Evolutionary conservation across 176 grass and related monocot species (phyloP).

Genomic region (Echinochloa phyllopogon): DNA sequence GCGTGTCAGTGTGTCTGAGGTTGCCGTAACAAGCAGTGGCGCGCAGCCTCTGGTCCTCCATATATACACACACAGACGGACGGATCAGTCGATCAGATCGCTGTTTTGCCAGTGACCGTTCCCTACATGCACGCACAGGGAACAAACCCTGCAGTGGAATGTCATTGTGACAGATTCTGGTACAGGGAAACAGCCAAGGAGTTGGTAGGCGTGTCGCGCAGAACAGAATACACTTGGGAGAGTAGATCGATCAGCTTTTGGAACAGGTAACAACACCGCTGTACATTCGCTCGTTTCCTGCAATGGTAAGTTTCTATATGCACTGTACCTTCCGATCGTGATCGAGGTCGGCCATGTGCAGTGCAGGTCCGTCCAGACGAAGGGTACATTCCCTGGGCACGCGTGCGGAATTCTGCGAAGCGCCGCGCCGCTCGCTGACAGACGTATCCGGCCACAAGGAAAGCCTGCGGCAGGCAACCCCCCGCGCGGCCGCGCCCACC

Average conservation of each 20-base stretch:
- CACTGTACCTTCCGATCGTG: no score
- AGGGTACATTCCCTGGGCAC: slow-evolving; percentile 1
- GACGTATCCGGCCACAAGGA: not conserved
- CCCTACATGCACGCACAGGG: not conserved
- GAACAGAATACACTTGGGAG: slow-evolving; percentile 15
- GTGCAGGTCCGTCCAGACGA: not conserved
- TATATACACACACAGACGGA: slow-evolving; percentile 32
- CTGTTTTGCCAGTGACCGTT: not conserved
- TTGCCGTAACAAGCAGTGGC: no score
- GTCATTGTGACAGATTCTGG: slow-evolving; percentile 15
- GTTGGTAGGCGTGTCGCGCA: slow-evolving; percentile 1
- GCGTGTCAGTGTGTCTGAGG: not conserved
- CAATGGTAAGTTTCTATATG: not conserved
- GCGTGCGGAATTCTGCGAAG: not conserved
- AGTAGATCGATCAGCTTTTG: slow-evolving; percentile 10
- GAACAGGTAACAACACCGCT: not conserved
- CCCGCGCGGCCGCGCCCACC: not conserved
- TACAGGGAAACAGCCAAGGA: slow-evolving; percentile 17
- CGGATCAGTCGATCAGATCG: not conserved
- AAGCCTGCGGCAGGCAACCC: not conserved
- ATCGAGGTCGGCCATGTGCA: slow-evolving; percentile 24
- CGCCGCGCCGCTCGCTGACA: slow-evolving; percentile 31
- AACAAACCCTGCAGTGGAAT: slow-evolving; percentile 15
- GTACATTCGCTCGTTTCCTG: not conserved
- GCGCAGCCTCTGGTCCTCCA: not conserved